Evolutionary conservation across 2,329 filamentous ascomycete genomes (phyloP).

Genomic region (Ramularia endophylla): DNA sequence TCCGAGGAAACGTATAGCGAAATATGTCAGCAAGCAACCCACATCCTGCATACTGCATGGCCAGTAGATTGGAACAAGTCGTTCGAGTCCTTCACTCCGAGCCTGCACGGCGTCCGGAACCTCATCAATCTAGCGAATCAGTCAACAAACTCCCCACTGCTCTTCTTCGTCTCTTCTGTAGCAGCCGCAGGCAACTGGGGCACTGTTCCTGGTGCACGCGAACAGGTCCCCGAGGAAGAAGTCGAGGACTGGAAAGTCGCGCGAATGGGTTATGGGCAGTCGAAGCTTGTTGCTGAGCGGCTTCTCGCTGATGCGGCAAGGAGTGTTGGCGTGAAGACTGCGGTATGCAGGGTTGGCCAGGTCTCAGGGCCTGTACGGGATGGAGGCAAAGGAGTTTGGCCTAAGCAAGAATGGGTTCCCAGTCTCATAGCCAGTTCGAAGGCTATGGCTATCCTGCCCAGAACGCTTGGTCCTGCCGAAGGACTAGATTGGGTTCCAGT

Average conservation of each 20-base stretch:
- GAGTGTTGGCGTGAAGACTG: conserved; percentile 6
- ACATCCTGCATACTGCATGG: conserved; percentile 32
- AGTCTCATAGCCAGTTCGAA: too few relatives aligned
- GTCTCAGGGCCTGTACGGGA: too few relatives aligned
- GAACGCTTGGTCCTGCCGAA: too few relatives aligned
- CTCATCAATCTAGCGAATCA: conserved; percentile 17
- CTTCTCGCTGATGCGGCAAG: conserved; percentile 24
- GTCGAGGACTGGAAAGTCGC: conserved; percentile 21
- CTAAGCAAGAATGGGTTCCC: too few relatives aligned
- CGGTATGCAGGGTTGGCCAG: conserved; percentile 13
- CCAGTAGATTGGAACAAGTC: conserved; percentile 29
- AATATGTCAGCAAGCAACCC: too few relatives aligned
- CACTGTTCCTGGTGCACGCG: background rate
- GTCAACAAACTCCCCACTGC: conserved; percentile 1
- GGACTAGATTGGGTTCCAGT: too few relatives aligned
- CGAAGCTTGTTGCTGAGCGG: conserved; percentile 27
- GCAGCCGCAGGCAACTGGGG: conserved; percentile 20
- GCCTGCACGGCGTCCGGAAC: conserved; percentile 16
- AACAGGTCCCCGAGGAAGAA: conserved; percentile 24
- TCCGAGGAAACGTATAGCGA: too few relatives aligned
- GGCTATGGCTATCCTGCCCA: too few relatives aligned
- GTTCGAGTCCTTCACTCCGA: conserved; percentile 22
- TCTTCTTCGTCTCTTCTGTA: conserved; percentile 33
- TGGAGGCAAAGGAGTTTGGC: too few relatives aligned
- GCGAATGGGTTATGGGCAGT: conserved; percentile 29